These are phyloP conservation scores for Citropsis articulata DNA, from an alignment of 345 rosid genomes.

Conservation along the genomic window DNA sequence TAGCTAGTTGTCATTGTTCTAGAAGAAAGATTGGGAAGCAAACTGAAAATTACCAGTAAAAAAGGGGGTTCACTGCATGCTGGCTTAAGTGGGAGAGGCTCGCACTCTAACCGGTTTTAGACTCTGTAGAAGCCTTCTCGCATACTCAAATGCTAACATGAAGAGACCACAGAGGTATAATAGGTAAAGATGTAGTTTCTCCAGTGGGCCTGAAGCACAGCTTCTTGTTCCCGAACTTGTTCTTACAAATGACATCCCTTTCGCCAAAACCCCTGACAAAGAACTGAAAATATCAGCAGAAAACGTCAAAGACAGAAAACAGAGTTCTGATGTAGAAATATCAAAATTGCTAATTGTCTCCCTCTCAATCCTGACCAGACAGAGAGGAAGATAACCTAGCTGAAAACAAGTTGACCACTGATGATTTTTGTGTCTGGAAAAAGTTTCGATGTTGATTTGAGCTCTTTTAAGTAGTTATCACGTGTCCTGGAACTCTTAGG, in stretches of 20 bases:
- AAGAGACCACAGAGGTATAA: slow-evolving; percentile 59
- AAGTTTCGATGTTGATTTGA: not conserved
- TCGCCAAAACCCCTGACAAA: slow-evolving; percentile 45
- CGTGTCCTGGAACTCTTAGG: not conserved
- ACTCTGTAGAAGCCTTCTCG: slow-evolving; percentile 41
- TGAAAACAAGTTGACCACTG: not conserved
- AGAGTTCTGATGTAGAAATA: not conserved
- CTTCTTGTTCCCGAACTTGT: slow-evolving; percentile 34
- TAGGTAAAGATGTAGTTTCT: slow-evolving; percentile 45
- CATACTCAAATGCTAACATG: slow-evolving; percentile 47
- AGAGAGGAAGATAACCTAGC: not conserved
- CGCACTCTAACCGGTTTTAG: slow-evolving; percentile 59
- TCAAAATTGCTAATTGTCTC: not conserved
- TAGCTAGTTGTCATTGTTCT: not conserved
- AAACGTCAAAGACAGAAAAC: not conserved
- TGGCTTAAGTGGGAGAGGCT: slow-evolving; percentile 43
- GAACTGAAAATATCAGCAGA: slow-evolving; percentile 4
- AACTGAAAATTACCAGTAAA: slow-evolving; percentile 33
- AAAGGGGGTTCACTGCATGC: slow-evolving; percentile 13
- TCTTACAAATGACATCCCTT: slow-evolving; percentile 28
- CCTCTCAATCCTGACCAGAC: not conserved
- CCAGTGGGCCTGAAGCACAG: slow-evolving; percentile 22
- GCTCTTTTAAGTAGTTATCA: not conserved
- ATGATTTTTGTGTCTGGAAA: not conserved
- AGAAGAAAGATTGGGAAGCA: not conserved